Conservation (phyloP, 2,329 filamentous ascomycete species). For the Beauveria rudraprayagi region DNA sequence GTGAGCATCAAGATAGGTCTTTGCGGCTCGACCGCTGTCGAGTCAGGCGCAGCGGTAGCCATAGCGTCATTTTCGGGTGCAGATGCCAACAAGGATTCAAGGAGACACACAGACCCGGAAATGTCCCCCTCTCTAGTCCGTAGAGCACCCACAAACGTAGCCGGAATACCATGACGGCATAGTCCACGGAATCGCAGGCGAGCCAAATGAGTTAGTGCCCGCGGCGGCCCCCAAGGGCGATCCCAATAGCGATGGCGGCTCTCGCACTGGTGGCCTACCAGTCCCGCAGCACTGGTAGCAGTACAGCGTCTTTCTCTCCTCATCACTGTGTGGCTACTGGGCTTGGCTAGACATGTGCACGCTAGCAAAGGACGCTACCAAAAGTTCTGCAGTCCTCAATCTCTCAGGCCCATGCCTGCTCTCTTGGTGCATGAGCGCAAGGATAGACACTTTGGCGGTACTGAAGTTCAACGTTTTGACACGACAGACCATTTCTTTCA, state of each 20-base stretch:
- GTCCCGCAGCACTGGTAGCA: neutral
- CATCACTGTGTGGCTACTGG: neutral
- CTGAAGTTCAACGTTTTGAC: neutral
- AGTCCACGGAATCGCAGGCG: neutral
- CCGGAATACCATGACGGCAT: neutral
- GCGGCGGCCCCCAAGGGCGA: neutral
- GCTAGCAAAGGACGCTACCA: slow-evolving; percentile 4
- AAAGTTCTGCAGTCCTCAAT: neutral
- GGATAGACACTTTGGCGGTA: neutral
- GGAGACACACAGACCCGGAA: neutral
- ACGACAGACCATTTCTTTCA: no score
- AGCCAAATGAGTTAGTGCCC: slow-evolving; percentile 1
- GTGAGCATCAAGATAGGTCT: neutral
- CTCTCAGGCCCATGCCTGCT: no score
- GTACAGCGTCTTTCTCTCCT: neutral
- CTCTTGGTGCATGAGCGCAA: neutral
- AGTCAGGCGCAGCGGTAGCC: neutral
- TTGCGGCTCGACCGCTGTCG: neutral
- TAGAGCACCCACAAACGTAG: neutral
- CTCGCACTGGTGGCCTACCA: neutral
- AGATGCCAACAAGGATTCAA: neutral
- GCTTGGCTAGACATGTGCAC: neutral
- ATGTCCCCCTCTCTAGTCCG: no score
- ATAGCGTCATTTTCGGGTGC: neutral
- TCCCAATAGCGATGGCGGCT: slow-evolving; percentile 9